Conservation (phyloP, 73 alveolate species). For the Tetrahymena elliotti region DNA sequence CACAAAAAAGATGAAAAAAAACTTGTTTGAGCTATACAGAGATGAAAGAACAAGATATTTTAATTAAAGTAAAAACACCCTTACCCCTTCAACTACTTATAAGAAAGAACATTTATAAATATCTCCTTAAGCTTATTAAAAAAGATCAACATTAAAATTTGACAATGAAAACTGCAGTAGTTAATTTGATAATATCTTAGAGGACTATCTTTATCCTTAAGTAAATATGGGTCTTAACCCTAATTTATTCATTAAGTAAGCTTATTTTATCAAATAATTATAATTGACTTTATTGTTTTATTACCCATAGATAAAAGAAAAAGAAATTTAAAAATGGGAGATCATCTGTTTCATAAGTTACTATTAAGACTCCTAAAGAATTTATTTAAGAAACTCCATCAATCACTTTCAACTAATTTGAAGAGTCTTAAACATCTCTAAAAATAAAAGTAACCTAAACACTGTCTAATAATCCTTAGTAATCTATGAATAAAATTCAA, state of each 20-base stretch:
- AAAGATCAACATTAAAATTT: background rate
- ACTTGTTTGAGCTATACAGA: background rate
- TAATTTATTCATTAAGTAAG: background rate
- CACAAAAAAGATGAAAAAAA: background rate
- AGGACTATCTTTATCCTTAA: background rate
- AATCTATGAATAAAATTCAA: background rate
- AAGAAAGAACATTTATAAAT: background rate
- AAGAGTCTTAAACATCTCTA: background rate
- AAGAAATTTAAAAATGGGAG: background rate
- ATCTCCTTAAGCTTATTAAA: background rate
- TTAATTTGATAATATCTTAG: background rate
- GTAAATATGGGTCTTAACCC: background rate
- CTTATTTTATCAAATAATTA: background rate
- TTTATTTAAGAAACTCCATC: background rate
- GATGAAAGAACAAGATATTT: background rate
- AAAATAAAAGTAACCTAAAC: background rate
- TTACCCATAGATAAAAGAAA: background rate
- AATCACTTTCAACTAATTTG: background rate
- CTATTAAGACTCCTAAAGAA: background rate
- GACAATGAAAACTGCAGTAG: background rate
- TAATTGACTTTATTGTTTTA: background rate
- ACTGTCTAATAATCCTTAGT: background rate
- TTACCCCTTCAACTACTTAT: background rate
- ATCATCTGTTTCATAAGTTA: background rate
- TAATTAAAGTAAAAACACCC: background rate